Base-by-base conservation (phyloP, 208 protist genomes). In the Leishmania aethiopica region DNA sequence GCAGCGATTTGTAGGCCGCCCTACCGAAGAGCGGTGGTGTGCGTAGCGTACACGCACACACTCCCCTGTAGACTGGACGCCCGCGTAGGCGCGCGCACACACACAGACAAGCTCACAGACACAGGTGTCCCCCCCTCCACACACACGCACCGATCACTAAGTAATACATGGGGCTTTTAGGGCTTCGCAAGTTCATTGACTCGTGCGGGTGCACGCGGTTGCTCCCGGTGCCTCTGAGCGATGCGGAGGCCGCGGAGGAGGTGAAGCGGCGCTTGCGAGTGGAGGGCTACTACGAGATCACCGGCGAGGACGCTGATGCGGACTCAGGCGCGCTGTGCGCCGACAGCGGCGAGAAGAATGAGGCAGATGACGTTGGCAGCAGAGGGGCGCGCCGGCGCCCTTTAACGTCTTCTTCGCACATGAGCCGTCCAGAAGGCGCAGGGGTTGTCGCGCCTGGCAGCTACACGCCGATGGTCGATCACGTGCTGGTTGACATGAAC, bases 401-500 rank as follows among this genome's bases (percentile, higher is more conserved):
- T 8, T 51, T 84, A 22, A 84, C 79, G 2, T 87, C 79, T 1
- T 87, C 80, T 2, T 69, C 79, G 15, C 79, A 87, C 51, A 75
- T 79, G 13, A 59, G 59, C 25, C 0, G 17, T 22, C 45, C 40
- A 11, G 28, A 40, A 22, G 13, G 7, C 5, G 69, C 67, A 3
- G 51, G n/a, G 49, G 45, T 2, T 47, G 74, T 37, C 10, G 71
- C 66, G 22, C 17, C 8, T 35, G 53, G 25, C 6, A 79, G 10
- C 70, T 28, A 70, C 42, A 74, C 60, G 7, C 69, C 85, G 10
- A 35, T 72, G n/a, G 81, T 82, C 3, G 94, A 95, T 73, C 94
- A 97, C 86, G 94, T 97, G 25, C 83, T 97, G 2, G 83, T 96
- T 25, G 94, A 97, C 76, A 91, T 96, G 88, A 97, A 97, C 85